Percentiles rank a stretch among this genome's conserved stretches.
Conservation (phyloP, 2,329 filamentous ascomycete species). For the Talaromyces piceae region DNA sequence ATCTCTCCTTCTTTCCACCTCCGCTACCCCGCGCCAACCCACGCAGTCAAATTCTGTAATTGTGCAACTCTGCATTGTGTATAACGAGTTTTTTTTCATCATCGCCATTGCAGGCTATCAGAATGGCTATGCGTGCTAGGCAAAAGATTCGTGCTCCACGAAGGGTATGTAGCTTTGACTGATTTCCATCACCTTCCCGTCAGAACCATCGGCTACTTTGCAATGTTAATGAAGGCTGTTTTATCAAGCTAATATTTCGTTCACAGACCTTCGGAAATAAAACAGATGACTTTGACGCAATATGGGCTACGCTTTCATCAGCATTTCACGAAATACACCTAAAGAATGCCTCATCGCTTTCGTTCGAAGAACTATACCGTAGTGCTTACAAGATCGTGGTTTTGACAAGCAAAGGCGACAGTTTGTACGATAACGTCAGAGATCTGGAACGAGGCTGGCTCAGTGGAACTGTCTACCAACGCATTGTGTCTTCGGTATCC, state of each 20-base stretch:
- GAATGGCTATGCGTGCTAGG: slow-evolving; percentile 49
- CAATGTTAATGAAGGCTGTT: not conserved
- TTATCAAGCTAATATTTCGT: too few relatives aligned
- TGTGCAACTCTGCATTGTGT: too few relatives aligned
- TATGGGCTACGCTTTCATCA: slow-evolving; percentile 68
- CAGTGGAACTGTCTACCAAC: slow-evolving; percentile 60
- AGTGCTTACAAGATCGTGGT: slow-evolving; percentile 83
- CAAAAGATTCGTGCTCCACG: slow-evolving; percentile 61
- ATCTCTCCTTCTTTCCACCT: slow-evolving; percentile 5
- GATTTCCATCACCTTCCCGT: not conserved
- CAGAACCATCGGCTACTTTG: not conserved
- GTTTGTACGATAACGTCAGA: slow-evolving; percentile 73
- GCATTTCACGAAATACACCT: slow-evolving; percentile 84
- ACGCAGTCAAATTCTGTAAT: not conserved
- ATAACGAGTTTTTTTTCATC: not conserved
- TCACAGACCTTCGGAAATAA: slow-evolving; percentile 50
- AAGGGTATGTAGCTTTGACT: slow-evolving; percentile 46
- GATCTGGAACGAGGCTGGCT: slow-evolving; percentile 80
- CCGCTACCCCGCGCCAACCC: slow-evolving; percentile 3
- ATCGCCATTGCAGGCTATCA: slow-evolving; percentile 8
- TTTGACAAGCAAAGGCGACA: slow-evolving; percentile 73
- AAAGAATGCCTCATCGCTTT: slow-evolving; percentile 80
- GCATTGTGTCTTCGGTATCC: slow-evolving; percentile 64
- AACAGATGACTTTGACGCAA: slow-evolving; percentile 72
- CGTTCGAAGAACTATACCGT: slow-evolving; percentile 92